phyloP scores from a whole-genome alignment of 2,329 filamentous ascomycete species.

The Rugonectria rugulosa region DNA sequence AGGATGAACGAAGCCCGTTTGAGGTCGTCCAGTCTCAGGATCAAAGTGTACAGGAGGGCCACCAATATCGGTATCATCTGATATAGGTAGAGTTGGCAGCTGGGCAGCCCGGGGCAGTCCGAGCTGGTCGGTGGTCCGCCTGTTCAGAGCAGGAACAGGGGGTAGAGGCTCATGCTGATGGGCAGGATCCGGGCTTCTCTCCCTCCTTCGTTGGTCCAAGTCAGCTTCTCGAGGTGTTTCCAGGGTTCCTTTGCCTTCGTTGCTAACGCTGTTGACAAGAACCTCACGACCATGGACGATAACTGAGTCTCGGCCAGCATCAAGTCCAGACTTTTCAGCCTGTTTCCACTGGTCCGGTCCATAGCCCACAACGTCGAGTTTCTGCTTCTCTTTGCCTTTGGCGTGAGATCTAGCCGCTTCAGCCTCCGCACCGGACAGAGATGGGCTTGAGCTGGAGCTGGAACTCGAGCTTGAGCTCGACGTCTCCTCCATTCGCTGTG shows the following conservation, averaged over 20 bases:
- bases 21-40: conserved; percentile 56
- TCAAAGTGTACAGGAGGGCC: conserved; percentile 71
- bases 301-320: conserved; percentile 74
- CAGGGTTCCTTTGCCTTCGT: conserved; percentile 70
- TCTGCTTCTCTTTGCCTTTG: conserved; percentile 68
- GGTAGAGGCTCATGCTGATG: conserved; percentile 61
- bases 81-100: conserved; percentile 71
- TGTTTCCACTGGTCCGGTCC: conserved; percentile 79
- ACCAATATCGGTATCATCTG: conserved; percentile 84
- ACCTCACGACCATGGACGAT: conserved; percentile 75
- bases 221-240: conserved; percentile 49
- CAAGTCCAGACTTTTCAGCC: conserved; percentile 66
- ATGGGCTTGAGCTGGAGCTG: conserved; percentile 8
- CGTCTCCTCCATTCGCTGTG: conserved; percentile 56
- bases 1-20: conserved; percentile 55
- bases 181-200: conserved; percentile 43
- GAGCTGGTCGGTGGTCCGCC: conserved; percentile 70
- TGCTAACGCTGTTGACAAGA: conserved; percentile 67
- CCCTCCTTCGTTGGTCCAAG: conserved; percentile 33
- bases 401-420: conserved; percentile 48
- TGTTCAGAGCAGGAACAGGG: conserved; percentile 63
- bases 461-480: conserved; percentile 23
- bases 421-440: conserved; percentile 31
- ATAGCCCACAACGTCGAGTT: conserved; percentile 79
- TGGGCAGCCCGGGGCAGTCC: conserved; percentile 74